A percentile compares a stretch with the other conserved stretches of the same genome.
Evolutionary conservation across 257 asterid genomes (phyloP).

Genomic region (Solanum commersonii): DNA sequence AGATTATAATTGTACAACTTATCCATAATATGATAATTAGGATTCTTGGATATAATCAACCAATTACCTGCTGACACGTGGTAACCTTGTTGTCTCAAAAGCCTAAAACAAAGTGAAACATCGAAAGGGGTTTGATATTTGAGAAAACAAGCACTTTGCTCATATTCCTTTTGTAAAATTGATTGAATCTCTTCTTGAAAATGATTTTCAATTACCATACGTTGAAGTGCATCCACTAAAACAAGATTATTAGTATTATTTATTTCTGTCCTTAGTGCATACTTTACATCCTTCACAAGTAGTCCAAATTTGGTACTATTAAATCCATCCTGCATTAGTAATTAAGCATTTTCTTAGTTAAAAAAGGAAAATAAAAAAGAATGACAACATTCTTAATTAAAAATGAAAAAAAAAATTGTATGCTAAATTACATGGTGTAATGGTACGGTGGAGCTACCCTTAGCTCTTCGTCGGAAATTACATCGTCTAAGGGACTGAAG

Average conservation of each 20-base stretch:
- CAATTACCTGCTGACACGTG: slow-evolving; percentile 18
- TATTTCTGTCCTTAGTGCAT: neutral
- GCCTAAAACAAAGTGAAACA: slow-evolving; percentile 34
- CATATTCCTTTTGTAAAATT: slow-evolving; percentile 5
- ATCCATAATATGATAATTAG: no score
- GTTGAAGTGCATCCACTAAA: slow-evolving; percentile 28
- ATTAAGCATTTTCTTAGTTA: neutral
- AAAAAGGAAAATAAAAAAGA: no score
- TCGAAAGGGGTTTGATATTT: slow-evolving; percentile 1
- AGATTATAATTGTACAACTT: no score
- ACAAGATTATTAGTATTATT: slow-evolving; percentile 5
- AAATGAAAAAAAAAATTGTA: no score
- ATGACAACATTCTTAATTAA: no score
- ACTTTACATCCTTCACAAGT: slow-evolving; percentile 6
- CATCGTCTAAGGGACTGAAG: no score
- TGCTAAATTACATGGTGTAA: no score
- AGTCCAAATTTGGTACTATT: neutral
- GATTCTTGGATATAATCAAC: no score
- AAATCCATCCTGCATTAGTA: slow-evolving; percentile 13
- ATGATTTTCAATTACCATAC: slow-evolving; percentile 21
- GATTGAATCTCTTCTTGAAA: slow-evolving; percentile 18
- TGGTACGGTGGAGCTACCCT: no score
- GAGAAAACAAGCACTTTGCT: neutral
- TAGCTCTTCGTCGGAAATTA: no score
- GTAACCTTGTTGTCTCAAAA: slow-evolving; percentile 35